Base-by-base conservation (phyloP, 495 filamentous ascomycete genomes). In the Rostrohypoxylon terebratum region DNA sequence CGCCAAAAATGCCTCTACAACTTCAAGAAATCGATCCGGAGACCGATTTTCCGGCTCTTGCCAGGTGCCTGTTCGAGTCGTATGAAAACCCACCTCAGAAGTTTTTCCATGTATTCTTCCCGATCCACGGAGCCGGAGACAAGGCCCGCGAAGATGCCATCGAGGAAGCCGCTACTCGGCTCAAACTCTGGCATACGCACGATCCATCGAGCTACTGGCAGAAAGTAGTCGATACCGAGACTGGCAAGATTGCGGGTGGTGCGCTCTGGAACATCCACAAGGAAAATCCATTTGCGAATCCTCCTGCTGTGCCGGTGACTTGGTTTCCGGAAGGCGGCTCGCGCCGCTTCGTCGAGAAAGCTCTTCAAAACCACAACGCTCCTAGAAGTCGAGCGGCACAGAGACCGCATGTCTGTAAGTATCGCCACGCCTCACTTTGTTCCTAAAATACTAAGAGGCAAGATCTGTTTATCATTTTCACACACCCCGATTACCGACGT, bases 311-410 rank as follows among this genome's bases (percentile, higher is more conserved):
- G 45, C 64, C 31, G 33, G 74, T 67, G 50, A 79, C 59, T 59
- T 81, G 80, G 79, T 78, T 81, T 59, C 77, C 79, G 0, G 75
- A 77, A 40, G 78, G 75, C 65, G 63, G 65, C 54, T 55, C 58
- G 1, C 69, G 75, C 21, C 23, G 53, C 4, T 78, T 79, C 23
- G 74, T 63, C 1, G 75, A 79, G 36, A 59, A 78, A 50, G 62
- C 69, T 18, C 60, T 80, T 31, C 68, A 71, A 13, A 67, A 74
- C 25, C 77, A 75, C 14, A 25, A 62, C 11, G 21, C 53, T n/a
- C 68, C 72, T 23, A 71, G 78, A 42, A 66, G 68, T 36, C 68
- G 69, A 1, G 74, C 38, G 18, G 76, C 69, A 28, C 71, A 71
- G 57, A 71, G 68, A 20, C 75, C 77, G 18, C 77, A 78, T 47